phyloP scores from a whole-genome alignment of 441 rosid species.

The Syzygium syzygioides region DNA sequence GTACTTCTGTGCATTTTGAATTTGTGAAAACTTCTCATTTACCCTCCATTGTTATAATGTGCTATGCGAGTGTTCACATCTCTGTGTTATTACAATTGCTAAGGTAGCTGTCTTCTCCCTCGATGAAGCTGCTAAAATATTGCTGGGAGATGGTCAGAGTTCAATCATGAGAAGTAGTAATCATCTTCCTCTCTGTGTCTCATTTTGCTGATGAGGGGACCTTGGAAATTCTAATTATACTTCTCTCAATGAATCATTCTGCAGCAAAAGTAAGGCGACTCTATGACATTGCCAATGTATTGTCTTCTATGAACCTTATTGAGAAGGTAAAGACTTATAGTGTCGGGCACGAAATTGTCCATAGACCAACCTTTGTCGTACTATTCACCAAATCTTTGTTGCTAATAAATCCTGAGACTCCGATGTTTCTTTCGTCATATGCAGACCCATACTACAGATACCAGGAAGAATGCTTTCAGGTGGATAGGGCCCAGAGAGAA shows the following conservation, averaged over 20 bases:
- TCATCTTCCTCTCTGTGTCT: background rate
- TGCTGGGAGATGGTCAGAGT: conserved; percentile 80
- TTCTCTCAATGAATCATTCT: conserved; percentile 3
- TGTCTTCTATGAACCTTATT: conserved; percentile 82
- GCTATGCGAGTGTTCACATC: background rate
- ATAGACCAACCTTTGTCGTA: background rate
- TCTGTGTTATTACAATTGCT: background rate
- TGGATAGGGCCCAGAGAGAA: conserved; percentile 66
- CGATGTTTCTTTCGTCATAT: background rate
- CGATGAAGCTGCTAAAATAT: conserved; percentile 72
- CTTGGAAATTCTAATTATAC: conserved; percentile 6
- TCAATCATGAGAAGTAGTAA: conserved; percentile 70
- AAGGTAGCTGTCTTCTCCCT: conserved; percentile 71
- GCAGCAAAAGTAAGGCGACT: conserved; percentile 95
- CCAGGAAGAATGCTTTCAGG: conserved; percentile 88
- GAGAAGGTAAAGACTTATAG: conserved; percentile 53
- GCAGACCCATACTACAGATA: conserved; percentile 78
- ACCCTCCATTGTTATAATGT: background rate
- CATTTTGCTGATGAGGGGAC: background rate
- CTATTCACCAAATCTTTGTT: background rate
- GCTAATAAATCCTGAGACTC: background rate
- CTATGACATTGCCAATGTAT: conserved; percentile 90
- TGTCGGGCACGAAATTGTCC: background rate
- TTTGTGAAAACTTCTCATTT: background rate
- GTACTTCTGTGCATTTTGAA: background rate